Evolutionary conservation across 129 eudicot genomes (phyloP).

Genomic region (Artemisia argyi): DNA sequence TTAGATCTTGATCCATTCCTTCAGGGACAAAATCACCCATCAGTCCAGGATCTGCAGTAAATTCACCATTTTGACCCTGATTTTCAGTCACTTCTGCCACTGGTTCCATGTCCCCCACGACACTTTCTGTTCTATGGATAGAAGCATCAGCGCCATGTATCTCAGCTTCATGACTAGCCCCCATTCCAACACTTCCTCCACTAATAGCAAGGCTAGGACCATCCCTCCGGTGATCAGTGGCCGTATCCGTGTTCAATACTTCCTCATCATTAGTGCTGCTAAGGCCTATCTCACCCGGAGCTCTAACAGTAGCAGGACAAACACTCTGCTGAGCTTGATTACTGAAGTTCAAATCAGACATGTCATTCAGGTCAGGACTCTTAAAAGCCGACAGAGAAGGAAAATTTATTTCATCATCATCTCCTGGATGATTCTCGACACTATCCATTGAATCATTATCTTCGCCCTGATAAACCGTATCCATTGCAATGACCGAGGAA

Average conservation of each 20-base stretch:
- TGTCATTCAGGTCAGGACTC: conserved; percentile 54
- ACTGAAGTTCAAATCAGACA: conserved; percentile 80
- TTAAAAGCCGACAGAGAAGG: conserved; percentile 48
- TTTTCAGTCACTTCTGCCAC: conserved; percentile 78
- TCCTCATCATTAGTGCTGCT: conserved; percentile 89
- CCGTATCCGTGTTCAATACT: conserved; percentile 68
- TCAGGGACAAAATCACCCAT: conserved; percentile 56
- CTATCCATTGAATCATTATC: conserved; percentile 90
- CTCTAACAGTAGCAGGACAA: conserved; percentile 58
- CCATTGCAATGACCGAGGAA: conserved; percentile 94
- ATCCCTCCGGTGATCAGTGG: conserved; percentile 52
- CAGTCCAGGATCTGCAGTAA: conserved; percentile 10
- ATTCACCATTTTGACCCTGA: conserved; percentile 86
- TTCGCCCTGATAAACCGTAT: conserved; percentile 51
- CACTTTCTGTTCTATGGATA: conserved; percentile 69
- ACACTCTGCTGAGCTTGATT: conserved; percentile 83
- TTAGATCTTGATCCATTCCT: conserved; percentile 68
- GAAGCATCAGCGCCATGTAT: conserved; percentile 78
- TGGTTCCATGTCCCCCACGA: conserved; percentile 77
- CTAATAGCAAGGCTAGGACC: conserved; percentile 76
- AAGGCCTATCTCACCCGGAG: conserved; percentile 67
- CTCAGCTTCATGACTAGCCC: conserved; percentile 97
- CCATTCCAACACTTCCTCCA: conserved; percentile 91
- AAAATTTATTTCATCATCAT: conserved; percentile 54
- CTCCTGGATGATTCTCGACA: conserved; percentile 87